A percentile compares a stretch with the other conserved stretches of the same genome.
Evolutionary conservation across 2,329 filamentous ascomycete species (phyloP).

Genomic region (Cordyceps fumosorosea): DNA sequence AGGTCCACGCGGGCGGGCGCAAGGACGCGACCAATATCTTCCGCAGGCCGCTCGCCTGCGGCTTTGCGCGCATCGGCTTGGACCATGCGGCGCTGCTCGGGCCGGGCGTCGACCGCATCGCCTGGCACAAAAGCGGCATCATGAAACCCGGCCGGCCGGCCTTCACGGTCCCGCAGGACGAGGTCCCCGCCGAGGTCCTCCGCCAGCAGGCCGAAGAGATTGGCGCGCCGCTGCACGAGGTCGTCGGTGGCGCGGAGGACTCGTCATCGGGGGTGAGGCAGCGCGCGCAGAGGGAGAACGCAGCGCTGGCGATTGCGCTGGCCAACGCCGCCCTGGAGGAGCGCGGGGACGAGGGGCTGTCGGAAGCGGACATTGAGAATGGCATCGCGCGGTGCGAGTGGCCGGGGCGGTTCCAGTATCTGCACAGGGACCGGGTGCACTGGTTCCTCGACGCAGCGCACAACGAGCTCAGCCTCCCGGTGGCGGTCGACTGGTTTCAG

Average conservation of each 20-base stretch:
- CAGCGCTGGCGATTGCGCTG: slow-evolving; percentile 14
- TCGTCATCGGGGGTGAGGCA: not conserved
- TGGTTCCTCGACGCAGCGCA: slow-evolving; percentile 8
- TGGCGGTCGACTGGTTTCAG: not conserved
- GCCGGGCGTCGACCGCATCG: slow-evolving; percentile 38
- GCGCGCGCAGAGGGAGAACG: not conserved
- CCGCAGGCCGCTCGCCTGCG: slow-evolving; percentile 33
- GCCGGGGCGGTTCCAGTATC: slow-evolving; percentile 9
- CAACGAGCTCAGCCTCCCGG: slow-evolving; percentile 7
- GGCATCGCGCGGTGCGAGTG: not conserved
- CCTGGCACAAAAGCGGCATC: slow-evolving; percentile 47
- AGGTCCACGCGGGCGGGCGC: slow-evolving; percentile 39
- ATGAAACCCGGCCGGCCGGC: slow-evolving; percentile 35
- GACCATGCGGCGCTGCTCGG: slow-evolving; percentile 41
- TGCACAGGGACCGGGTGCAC: not conserved
- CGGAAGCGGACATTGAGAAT: not conserved
- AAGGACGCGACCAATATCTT: slow-evolving; percentile 45
- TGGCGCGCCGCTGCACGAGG: slow-evolving; percentile 22
- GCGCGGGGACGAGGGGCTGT: not conserved
- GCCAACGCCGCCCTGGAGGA: not conserved
- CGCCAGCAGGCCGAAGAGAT: slow-evolving; percentile 29
- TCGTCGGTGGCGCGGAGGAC: slow-evolving; percentile 11
- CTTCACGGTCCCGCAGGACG: slow-evolving; percentile 31
- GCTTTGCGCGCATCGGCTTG: slow-evolving; percentile 39
- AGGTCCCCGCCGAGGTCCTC: slow-evolving; percentile 25